These are phyloP conservation scores for Lodderomyces theae DNA, from an alignment of 1,139 yeast species.

Conservation along the genomic window DNA sequence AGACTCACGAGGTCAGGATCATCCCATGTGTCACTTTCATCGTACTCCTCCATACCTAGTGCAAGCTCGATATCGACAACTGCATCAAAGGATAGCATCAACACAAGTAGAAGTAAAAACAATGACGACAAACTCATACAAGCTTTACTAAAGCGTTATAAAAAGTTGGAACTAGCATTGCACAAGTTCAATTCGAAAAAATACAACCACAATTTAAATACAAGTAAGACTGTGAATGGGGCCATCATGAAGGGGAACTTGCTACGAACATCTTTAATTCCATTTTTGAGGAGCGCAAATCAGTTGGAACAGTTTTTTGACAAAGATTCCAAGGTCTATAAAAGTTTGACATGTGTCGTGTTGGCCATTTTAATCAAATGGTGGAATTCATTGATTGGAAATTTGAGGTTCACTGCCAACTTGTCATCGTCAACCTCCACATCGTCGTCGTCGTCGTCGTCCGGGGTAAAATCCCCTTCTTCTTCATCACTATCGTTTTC, in stretches of 20 bases:
- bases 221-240: conserved; percentile 6
- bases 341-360: conserved; percentile 35
- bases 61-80: conserved; percentile 4
- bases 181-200: conserved; percentile 51
- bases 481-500: background rate
- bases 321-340: conserved; percentile 26
- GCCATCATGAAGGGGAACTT: conserved; percentile 63
- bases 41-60: conserved; percentile 8
- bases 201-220: conserved; percentile 16
- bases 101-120: conserved; percentile 7
- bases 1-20: conserved; percentile 5
- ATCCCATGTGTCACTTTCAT: conserved; percentile 2
- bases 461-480: background rate
- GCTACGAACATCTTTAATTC: conserved; percentile 62
- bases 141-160: conserved; percentile 35
- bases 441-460: no score
- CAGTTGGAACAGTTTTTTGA: conserved; percentile 25
- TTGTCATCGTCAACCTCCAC: no score
- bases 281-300: conserved; percentile 51
- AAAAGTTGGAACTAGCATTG: conserved; percentile 44
- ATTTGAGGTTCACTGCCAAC: conserved; percentile 23
- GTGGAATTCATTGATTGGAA: conserved; percentile 61
- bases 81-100: conserved; percentile 4
- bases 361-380: conserved; percentile 51
- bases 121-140: conserved; percentile 28